Evolutionary conservation across 1,284 basidiomycete species (phyloP).

Genomic region (Ustilago loliicola): DNA sequence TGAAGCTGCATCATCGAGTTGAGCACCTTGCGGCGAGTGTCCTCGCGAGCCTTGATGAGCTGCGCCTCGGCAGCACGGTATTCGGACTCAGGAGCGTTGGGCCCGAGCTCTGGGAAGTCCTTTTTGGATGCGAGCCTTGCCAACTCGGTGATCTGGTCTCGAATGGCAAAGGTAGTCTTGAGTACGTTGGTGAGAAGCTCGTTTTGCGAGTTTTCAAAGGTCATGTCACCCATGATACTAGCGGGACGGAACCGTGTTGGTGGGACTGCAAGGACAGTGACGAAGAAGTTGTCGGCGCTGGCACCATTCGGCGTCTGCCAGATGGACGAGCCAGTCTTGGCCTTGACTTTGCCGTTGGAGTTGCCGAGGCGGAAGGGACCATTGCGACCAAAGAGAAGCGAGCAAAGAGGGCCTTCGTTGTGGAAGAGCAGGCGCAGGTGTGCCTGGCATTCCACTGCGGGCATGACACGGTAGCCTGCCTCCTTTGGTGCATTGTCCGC

Average conservation of each 20-base stretch:
- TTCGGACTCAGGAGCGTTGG: constrained; percentile 64
- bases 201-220: constrained; percentile 98
- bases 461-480: constrained; percentile 78
- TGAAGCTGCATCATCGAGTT: constrained; percentile 90
- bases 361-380: constrained; percentile 77
- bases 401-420: constrained; percentile 85
- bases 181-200: constrained; percentile 89
- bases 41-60: constrained; percentile 72
- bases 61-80: constrained; percentile 72
- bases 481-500: constrained; percentile 59
- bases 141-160: constrained; percentile 77
- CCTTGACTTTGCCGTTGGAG: constrained; percentile 38
- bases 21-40: constrained; percentile 79
- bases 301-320: constrained; percentile 71
- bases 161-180: constrained; percentile 75
- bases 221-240: constrained; percentile 88
- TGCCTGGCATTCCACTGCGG: constrained; percentile 90
- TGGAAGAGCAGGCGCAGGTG: constrained; percentile 90
- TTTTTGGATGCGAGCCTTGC: constrained; percentile 77
- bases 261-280: constrained; percentile 90
- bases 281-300: constrained; percentile 95
- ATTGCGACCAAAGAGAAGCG: constrained; percentile 91
- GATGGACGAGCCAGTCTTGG: constrained; percentile 32
- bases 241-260: constrained; percentile 97
- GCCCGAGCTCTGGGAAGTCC: constrained; percentile 67